phyloP scores from a whole-genome alignment of 345 rosid species.

The Heritiera fomes region DNA sequence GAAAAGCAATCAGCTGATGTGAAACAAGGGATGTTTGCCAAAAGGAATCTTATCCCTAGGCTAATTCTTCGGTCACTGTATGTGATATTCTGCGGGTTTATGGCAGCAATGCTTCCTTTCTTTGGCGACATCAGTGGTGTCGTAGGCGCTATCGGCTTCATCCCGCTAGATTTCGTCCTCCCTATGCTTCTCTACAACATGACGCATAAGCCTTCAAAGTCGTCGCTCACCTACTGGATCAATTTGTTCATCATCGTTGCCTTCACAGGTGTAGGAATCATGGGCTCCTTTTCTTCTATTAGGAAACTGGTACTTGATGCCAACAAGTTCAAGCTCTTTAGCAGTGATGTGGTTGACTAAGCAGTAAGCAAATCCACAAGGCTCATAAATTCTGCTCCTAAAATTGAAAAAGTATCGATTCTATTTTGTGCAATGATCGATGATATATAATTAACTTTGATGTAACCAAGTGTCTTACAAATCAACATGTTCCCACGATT shows the following conservation, averaged over 20 bases:
- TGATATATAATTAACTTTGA: neutral
- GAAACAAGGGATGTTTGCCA: constrained; percentile 78
- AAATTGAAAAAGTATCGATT: neutral
- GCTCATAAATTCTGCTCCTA: neutral
- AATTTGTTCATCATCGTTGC: constrained; percentile 66
- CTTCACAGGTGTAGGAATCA: constrained; percentile 66
- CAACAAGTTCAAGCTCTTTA: constrained; percentile 76
- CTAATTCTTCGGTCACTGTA: constrained; percentile 67
- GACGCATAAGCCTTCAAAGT: constrained; percentile 65
- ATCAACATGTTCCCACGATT: neutral
- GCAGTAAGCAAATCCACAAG: constrained; percentile 8
- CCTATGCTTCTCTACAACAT: constrained; percentile 98
- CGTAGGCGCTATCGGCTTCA: constrained; percentile 92
- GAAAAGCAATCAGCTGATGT: constrained; percentile 78
- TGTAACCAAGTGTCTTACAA: neutral
- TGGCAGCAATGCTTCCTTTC: constrained; percentile 97
- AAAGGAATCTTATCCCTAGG: constrained; percentile 75
- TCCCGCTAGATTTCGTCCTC: constrained; percentile 87
- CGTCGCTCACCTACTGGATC: constrained; percentile 63
- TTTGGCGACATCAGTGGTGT: constrained; percentile 88
- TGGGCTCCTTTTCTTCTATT: constrained; percentile 88
- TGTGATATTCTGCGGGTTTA: constrained; percentile 75
- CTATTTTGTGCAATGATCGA: neutral
- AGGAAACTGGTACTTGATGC: constrained; percentile 91
- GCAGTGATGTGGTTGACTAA: constrained; percentile 65